Conservation (phyloP, 106 monocot species). For the Triglochin maritima region DNA sequence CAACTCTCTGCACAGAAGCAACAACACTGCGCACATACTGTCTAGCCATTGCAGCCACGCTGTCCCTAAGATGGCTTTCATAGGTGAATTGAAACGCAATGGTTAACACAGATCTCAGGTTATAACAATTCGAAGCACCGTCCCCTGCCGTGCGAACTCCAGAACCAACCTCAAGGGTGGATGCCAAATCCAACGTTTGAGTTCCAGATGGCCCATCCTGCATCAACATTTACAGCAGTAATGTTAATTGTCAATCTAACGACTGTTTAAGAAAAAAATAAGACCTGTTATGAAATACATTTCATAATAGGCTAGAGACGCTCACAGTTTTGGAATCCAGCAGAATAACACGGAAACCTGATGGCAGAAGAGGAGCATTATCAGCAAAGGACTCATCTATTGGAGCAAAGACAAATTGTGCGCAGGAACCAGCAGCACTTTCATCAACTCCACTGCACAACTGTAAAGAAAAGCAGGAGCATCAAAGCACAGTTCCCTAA, state of each 20-base stretch:
- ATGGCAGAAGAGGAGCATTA: conserved; percentile 70
- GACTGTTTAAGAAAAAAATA: not conserved
- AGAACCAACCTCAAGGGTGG: conserved; percentile 60
- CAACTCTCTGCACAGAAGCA: conserved; percentile 80
- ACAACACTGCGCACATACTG: conserved; percentile 77
- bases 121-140: conserved; percentile 16
- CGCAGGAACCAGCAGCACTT: conserved; percentile 52
- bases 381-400: conserved; percentile 88
- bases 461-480: conserved; percentile 27
- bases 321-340: conserved; percentile 68
- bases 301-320: not conserved
- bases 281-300: not conserved
- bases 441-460: conserved; percentile 87
- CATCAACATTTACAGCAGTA: not conserved
- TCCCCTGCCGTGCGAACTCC: conserved; percentile 22
- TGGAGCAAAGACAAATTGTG: conserved; percentile 90
- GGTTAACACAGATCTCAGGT: conserved; percentile 70
- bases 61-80: conserved; percentile 68
- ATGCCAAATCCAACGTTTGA: conserved; percentile 81
- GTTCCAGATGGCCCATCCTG: conserved; percentile 46
- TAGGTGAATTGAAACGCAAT: conserved; percentile 93
- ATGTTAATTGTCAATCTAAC: not conserved
- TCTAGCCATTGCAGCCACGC: conserved; percentile 78
- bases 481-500: not conserved
- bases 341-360: conserved; percentile 90